Evolutionary conservation across 768 basidiomycete species (phyloP).

Genomic region (Lactifluus volemus): DNA sequence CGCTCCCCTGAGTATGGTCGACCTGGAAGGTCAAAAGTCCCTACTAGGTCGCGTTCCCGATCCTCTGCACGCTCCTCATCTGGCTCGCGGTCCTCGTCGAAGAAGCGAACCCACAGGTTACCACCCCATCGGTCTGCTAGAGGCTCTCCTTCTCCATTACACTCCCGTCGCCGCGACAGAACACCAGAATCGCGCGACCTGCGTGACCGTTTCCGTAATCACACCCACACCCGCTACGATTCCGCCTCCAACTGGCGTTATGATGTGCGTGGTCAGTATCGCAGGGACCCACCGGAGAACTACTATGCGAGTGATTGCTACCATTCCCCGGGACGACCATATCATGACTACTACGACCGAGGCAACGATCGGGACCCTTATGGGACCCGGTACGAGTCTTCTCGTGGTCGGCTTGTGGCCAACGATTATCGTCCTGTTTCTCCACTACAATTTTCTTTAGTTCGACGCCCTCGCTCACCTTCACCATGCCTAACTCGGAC

Average conservation of each 20-base stretch:
- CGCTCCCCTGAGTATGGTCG: constrained; percentile 1
- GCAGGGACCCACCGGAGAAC: constrained; percentile 1
- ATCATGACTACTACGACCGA: constrained; percentile 7
- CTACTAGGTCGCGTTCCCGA: constrained; percentile 8
- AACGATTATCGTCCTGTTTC: constrained; percentile 22
- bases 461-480: constrained; percentile 15
- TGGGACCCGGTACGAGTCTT: constrained; percentile 4
- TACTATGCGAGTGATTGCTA: constrained; percentile 9
- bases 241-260: constrained; percentile 8
- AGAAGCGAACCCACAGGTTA: constrained; percentile 14
- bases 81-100: constrained; percentile 15
- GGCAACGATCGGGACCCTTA: constrained; percentile 15
- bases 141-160: constrained; percentile 9
- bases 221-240: constrained; percentile 4
- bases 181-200: constrained; percentile 9
- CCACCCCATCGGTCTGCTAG: constrained; percentile 11
- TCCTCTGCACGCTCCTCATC: constrained; percentile 14
- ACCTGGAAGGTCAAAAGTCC: constrained; percentile 3
- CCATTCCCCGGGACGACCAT: constrained; percentile 5
- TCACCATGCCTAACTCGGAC: constrained; percentile 19
- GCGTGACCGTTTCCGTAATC: background rate
- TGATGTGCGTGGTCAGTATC: constrained; percentile 12
- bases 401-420: background rate
- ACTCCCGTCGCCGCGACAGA: constrained; percentile 6
- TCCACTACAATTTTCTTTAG: constrained; percentile 15